Evolutionary conservation across 129 eudicot genomes (phyloP), one percentile per base, ranked within the genome.

Genomic region (Escallonia herrerae): DNA sequence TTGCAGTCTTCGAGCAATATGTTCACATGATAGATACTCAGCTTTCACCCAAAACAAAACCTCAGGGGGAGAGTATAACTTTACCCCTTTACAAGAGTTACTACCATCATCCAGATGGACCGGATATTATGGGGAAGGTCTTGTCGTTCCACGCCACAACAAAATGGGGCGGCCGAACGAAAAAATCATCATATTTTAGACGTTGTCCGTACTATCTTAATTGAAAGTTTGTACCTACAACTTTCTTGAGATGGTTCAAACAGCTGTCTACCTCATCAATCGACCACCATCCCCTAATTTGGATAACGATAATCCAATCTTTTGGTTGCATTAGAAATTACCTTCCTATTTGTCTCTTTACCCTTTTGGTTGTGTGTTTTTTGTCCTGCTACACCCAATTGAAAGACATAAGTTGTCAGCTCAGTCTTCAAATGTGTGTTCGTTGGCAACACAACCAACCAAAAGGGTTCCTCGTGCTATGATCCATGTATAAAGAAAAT

Each of bases 61-160:
- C 41, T 15, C 12, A 45, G 60, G 74, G 15, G 56, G 74, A 13
- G 57, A 72, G 56, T 64, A 72, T 7, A 56, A 7, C 15, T 55
- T 37, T n/a, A 10, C 14, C n/a, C 15, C 6, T 8, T 58, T 73
- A 56, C 55, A 57, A n/a, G 52, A 14, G 6, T 64, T 64, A 2
- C 8, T 72, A 8, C 63, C 53, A 40, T 4, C 7, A 11, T 40
- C 56, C n/a, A n/a, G n/a, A n/a, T n/a, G n/a, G n/a, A n/a, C n/a
- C 46, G 65, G 65, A 57, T 64, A 2, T 6, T 65, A 12, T 58
- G 37, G 5, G 55, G 58, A 22, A 13, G 40, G 8, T 57, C 53
- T 1, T 72, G 65, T 46, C 77, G 71, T 14, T 49, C 8, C n/a
- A 71, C 63, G 4, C 69, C 69, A 4, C 63, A 72, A 42, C 64